Conservation (phyloP, 2,329 filamentous ascomycete genomes). For the Ophiosphaerella korrae region DNA sequence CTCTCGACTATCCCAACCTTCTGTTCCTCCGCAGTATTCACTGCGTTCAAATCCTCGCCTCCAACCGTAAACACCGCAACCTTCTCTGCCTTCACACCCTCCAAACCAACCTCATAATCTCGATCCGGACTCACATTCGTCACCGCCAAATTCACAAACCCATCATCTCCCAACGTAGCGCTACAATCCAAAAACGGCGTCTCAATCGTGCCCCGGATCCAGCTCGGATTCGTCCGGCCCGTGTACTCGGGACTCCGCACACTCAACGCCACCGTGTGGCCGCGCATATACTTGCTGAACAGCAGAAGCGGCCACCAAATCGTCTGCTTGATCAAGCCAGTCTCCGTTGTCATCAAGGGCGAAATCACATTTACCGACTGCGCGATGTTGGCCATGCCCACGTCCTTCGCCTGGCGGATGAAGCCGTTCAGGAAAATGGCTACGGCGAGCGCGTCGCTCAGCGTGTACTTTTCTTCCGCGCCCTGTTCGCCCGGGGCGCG, state of each 20-base stretch:
- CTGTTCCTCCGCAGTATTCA: slow-evolving; percentile 67
- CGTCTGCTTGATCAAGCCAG: slow-evolving; percentile 70
- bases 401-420: slow-evolving; percentile 69
- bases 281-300: slow-evolving; percentile 75
- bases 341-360: slow-evolving; percentile 72
- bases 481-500: slow-evolving; percentile 73
- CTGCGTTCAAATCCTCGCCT: slow-evolving; percentile 60
- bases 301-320: slow-evolving; percentile 77
- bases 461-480: slow-evolving; percentile 72
- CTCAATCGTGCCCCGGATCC: slow-evolving; percentile 68
- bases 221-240: slow-evolving; percentile 68
- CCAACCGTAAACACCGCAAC: slow-evolving; percentile 68
- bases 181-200: slow-evolving; percentile 74
- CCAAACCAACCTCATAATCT: slow-evolving; percentile 64
- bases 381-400: slow-evolving; percentile 81
- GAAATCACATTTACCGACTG: slow-evolving; percentile 80
- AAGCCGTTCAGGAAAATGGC: slow-evolving; percentile 78
- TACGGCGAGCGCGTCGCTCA: slow-evolving; percentile 77
- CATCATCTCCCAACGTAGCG: slow-evolving; percentile 63
- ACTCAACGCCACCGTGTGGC: slow-evolving; percentile 69
- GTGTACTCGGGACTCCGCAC: slow-evolving; percentile 67
- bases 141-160: slow-evolving; percentile 69
- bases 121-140: slow-evolving; percentile 70
- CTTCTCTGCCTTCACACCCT: slow-evolving; percentile 55
- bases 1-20: slow-evolving; percentile 66